Evolutionary conservation across 139 green algal genomes (phyloP).

Genomic region (Pleodorina starrii): DNA sequence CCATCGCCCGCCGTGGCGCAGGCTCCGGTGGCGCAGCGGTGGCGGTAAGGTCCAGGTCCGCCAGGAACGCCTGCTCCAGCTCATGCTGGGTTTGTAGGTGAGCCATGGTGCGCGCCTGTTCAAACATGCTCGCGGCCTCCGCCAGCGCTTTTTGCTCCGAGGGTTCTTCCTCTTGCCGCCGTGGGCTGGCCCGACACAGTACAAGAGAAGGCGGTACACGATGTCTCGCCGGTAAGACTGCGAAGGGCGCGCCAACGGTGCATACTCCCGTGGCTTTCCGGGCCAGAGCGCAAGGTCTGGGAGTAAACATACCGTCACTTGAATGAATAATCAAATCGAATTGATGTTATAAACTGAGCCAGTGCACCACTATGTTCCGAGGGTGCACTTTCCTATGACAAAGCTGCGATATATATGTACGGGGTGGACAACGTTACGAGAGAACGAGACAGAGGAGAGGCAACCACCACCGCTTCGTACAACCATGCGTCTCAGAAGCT

Average conservation of each 20-base stretch:
- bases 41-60: constrained; percentile 15
- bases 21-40: background rate
- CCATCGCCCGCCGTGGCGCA: background rate
- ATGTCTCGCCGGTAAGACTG: background rate
- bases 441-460: no score
- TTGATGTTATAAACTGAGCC: no score
- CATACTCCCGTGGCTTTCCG: background rate
- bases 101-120: background rate
- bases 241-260: background rate
- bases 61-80: constrained; percentile 27
- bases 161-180: background rate
- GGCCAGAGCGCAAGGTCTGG: background rate
- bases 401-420: no score
- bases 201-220: no score
- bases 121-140: constrained; percentile 6
- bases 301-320: background rate
- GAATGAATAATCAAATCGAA: no score
- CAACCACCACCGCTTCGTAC: no score
- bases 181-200: background rate
- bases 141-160: background rate
- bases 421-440: no score
- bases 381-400: no score
- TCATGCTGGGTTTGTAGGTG: constrained; percentile 6
- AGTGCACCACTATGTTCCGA: no score
- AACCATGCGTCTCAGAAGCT: no score